Evolutionary conservation across 1,139 yeast genomes (phyloP).

Genomic region (Blastobotrys malaysiensis): DNA sequence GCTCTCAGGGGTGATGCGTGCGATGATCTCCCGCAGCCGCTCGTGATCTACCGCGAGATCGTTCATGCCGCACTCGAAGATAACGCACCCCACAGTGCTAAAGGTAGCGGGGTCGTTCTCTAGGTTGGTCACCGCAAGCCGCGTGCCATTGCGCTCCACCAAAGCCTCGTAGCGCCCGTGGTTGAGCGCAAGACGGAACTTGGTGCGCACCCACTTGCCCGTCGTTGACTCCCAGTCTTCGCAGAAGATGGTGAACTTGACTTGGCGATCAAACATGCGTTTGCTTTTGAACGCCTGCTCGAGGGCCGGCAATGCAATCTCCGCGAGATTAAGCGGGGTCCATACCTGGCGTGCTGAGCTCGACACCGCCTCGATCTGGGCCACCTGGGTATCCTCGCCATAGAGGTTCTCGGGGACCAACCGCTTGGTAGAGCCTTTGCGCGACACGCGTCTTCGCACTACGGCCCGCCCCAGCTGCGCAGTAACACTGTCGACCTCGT

Average conservation of each 20-base stretch:
- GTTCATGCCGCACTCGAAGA: constrained; percentile 27
- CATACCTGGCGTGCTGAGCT: constrained; percentile 17
- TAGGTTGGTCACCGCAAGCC: constrained; percentile 20
- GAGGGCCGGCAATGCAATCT: constrained; percentile 14
- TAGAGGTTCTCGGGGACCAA: constrained; percentile 25
- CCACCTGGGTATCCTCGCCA: constrained; percentile 9
- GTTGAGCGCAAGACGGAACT: constrained; percentile 24
- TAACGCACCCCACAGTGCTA: constrained; percentile 22
- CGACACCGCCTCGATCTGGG: constrained; percentile 2
- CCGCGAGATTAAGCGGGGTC: constrained; percentile 23
- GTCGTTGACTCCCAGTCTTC: constrained; percentile 29
- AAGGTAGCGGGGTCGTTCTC: constrained; percentile 20
- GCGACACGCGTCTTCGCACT: constrained; percentile 1
- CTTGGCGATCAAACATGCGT: constrained; percentile 17
- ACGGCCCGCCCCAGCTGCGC: constrained; percentile 23
- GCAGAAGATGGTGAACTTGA: constrained; percentile 21
- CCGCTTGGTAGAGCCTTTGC: not conserved
- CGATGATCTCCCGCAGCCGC: constrained; percentile 19
- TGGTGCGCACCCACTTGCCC: constrained; percentile 30
- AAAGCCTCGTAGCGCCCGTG: constrained; percentile 9
- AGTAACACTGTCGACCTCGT: constrained; percentile 23
- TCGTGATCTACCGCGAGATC: constrained; percentile 12
- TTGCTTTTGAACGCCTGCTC: constrained; percentile 15
- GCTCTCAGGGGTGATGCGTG: not conserved
- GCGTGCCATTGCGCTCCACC: constrained; percentile 11